Conservation (phyloP, 164 flowering plant genomes). For the Piper betle region DNA sequence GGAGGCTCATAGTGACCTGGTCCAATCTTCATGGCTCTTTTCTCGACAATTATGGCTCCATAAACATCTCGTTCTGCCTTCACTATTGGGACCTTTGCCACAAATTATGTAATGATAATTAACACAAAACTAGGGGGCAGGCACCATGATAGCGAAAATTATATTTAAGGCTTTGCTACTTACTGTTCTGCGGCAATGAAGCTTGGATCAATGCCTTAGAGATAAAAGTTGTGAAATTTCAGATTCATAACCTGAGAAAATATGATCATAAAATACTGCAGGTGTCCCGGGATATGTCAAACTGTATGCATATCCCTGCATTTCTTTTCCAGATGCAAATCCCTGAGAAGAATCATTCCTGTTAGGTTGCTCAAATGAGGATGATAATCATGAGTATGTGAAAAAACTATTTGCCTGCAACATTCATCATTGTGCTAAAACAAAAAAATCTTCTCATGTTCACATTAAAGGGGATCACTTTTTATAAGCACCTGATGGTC, state of each 20-base stretch:
- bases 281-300: constrained; percentile 99
- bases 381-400: no score
- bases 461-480: no score
- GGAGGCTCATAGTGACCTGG: constrained; percentile 86
- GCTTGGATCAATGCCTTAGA: constrained; percentile 52
- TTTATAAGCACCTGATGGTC: no score
- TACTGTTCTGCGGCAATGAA: constrained; percentile 82
- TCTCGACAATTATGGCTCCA: constrained; percentile 76
- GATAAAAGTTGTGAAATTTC: constrained; percentile 61
- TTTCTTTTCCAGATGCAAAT: constrained; percentile 91
- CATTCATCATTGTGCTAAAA: no score
- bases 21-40: constrained; percentile 82
- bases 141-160: no score
- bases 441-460: no score
- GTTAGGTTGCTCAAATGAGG: no score
- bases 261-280: constrained; percentile 78
- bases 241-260: constrained; percentile 47
- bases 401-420: no score
- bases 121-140: background rate
- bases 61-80: constrained; percentile 86
- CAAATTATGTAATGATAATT: background rate
- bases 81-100: constrained; percentile 49
- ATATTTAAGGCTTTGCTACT: constrained; percentile 14
- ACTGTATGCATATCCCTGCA: constrained; percentile 98
- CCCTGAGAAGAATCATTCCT: constrained; percentile 32